phyloP scores from a whole-genome alignment of 495 filamentous ascomycete genomes.

The Amphirosellinia nigrospora region DNA sequence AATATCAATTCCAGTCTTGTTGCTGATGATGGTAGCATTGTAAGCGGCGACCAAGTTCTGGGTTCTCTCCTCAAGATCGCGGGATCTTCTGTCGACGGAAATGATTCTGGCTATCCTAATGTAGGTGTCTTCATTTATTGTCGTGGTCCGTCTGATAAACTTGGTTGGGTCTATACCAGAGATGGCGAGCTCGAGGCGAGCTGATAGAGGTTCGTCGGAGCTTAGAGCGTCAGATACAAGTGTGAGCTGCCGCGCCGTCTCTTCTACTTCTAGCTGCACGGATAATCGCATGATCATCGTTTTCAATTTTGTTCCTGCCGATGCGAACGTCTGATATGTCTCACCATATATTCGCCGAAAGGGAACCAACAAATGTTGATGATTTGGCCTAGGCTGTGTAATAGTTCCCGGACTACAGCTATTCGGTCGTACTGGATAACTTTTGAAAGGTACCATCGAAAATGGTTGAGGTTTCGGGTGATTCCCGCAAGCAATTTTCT shows the following conservation, averaged over 20 bases:
- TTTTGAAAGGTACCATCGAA: slow-evolving; percentile 10
- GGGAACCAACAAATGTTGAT: slow-evolving; percentile 33
- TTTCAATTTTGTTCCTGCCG: not conserved
- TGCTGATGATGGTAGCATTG: slow-evolving; percentile 12
- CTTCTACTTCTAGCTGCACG: not conserved
- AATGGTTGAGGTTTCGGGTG: slow-evolving; percentile 33
- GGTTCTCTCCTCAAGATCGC: slow-evolving; percentile 12
- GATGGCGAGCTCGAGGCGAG: slow-evolving; percentile 12
- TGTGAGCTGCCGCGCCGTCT: not conserved
- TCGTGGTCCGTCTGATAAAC: not conserved
- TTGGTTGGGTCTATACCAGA: slow-evolving; percentile 1
- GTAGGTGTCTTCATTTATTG: not conserved
- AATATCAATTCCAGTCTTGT: slow-evolving; percentile 14
- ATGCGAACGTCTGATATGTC: not conserved
- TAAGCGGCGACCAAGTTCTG: not conserved
- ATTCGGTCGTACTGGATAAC: not conserved
- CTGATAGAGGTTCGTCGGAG: not conserved
- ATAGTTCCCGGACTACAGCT: slow-evolving; percentile 19
- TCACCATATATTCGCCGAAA: slow-evolving; percentile 22
- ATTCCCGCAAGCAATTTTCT: slow-evolving; percentile 39
- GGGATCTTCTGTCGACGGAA: slow-evolving; percentile 11
- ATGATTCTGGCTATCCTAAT: slow-evolving; percentile 11
- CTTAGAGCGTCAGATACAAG: not conserved
- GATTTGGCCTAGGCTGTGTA: slow-evolving; percentile 30
- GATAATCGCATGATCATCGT: not conserved